Percentiles rank a stretch among this genome's conserved stretches.
Evolutionary conservation across 2,329 filamentous ascomycete genomes (phyloP).

Genomic region (Pseudocercospora macadamiae): DNA sequence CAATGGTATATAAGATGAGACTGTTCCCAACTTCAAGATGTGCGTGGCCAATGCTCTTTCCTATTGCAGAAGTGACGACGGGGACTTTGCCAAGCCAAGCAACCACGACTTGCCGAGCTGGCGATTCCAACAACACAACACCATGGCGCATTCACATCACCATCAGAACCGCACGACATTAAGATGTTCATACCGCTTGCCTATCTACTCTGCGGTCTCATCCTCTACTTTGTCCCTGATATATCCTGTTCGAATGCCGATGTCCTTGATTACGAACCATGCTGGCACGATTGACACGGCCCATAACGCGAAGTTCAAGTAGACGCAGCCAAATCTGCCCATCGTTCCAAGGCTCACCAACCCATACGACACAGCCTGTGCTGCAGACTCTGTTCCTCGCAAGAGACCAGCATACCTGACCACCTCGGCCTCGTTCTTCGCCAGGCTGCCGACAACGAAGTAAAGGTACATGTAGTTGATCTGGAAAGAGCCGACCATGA

Average conservation of each 20-base stretch:
- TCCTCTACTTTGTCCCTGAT: slow-evolving; percentile 15
- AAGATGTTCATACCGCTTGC: no score
- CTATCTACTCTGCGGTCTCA: background rate
- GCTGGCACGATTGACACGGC: slow-evolving; percentile 64
- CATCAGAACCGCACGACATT: no score
- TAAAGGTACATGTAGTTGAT: slow-evolving; percentile 75
- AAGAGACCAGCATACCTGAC: slow-evolving; percentile 70
- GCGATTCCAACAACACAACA: no score
- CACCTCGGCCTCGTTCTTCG: slow-evolving; percentile 63
- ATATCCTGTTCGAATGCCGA: slow-evolving; percentile 45
- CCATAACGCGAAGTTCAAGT: slow-evolving; percentile 73
- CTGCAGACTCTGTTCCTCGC: slow-evolving; percentile 71
- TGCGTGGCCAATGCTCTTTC: no score
- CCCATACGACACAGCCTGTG: slow-evolving; percentile 74
- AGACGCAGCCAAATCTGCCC: slow-evolving; percentile 66
- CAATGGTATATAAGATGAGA: no score
- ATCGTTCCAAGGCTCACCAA: slow-evolving; percentile 65
- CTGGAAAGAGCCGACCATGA: slow-evolving; percentile 70
- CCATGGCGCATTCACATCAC: no score
- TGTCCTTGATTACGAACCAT: slow-evolving; percentile 66
- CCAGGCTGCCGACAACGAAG: slow-evolving; percentile 70
- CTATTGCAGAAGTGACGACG: no score
- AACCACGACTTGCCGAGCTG: no score
- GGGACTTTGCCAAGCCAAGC: no score
- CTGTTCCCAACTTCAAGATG: no score